phyloP scores from a whole-genome alignment of 495 filamentous ascomycete genomes.

The Collariella sp. region DNA sequence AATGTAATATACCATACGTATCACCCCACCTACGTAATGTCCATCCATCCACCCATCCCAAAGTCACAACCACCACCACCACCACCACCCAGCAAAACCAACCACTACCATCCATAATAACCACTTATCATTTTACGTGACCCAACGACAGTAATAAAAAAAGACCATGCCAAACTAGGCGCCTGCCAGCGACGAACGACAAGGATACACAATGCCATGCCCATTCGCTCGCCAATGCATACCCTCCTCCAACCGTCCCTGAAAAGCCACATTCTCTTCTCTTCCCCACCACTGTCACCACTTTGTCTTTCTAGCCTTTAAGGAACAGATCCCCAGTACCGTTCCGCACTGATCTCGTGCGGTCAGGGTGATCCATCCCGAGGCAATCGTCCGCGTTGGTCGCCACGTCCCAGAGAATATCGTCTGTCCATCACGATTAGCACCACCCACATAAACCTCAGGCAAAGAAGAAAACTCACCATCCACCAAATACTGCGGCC shows the following conservation, averaged over 20 bases:
- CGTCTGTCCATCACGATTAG: constrained; percentile 47
- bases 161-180: not conserved
- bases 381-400: constrained; percentile 65
- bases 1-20: not conserved
- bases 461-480: constrained; percentile 47
- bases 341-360: constrained; percentile 42
- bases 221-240: too few species aligned
- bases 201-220: constrained; percentile 1
- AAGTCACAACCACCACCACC: not conserved
- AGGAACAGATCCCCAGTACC: constrained; percentile 49
- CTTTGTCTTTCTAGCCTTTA: constrained; percentile 30
- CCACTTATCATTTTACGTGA: too few species aligned
- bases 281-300: not conserved
- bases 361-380: constrained; percentile 86
- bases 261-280: too few species aligned
- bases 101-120: not conserved
- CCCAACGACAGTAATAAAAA: not conserved
- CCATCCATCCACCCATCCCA: not conserved
- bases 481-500: constrained; percentile 75
- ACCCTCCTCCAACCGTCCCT: too few species aligned
- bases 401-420: constrained; percentile 69
- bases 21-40: not conserved
- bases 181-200: too few species aligned
- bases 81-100: not conserved
- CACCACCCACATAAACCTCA: not conserved